Evolutionary conservation across 306 rosid genomes (phyloP), one percentile per base, ranked within the genome.

Genomic region (Mimosa pudica): DNA sequence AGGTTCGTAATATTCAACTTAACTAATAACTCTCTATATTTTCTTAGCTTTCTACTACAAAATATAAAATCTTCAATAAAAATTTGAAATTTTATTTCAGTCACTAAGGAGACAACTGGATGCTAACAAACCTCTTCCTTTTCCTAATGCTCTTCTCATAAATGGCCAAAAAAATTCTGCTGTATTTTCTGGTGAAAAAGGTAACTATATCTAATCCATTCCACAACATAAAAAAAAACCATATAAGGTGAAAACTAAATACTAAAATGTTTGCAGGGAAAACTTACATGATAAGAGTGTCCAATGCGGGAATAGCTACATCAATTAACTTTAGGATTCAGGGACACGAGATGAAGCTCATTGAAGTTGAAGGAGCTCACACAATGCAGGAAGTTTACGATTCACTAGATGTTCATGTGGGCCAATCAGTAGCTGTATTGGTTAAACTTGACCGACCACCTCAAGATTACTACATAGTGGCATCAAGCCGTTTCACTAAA

Each of bases 321-420:
- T 88, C 98, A 24, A 62, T 92, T 4, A 94, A 94, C 87, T 83
- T 89, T 7, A 88, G 94, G 80, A 90, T 92, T 69, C 94, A 92
- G 55, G 89, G 86, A 0, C 97, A 94, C 66, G 44, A 33, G 0
- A 57, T 94, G 86, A 88, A 70, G 18, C 90, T 92, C 0, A 83
- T 94, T 55, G 98, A 94, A 83, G 97, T 92, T 41, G 98, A 94
- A 88, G 98, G 97, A 84, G 82, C 89, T 73, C 94, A 92, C 32
- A 87, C 97, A 32, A 1, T 92, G 14, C 97, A 89, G 80, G 97
- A 92, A 36, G 60, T 52, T 7, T 94, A 92, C 14, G 86, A 87
- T 13, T 89, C 97, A 3, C 64, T 92, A 10, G 97, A 94, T 71
- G 55, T 94, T 81, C 97, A 92, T 62, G 85, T 86, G 32, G 97